Conservation (phyloP, 257 asterid species). For the Plantago major region DNA sequence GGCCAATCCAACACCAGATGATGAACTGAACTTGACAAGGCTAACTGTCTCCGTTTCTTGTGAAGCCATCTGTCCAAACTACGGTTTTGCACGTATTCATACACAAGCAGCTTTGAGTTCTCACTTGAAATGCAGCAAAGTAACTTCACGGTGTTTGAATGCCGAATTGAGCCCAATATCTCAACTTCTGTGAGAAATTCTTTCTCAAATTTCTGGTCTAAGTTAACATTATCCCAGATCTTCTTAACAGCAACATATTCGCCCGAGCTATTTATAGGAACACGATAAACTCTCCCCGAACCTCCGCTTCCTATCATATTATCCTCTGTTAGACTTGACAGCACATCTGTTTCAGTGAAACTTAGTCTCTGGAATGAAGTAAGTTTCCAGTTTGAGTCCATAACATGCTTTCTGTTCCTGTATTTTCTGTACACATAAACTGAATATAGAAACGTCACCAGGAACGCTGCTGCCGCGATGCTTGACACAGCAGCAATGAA, state of each 20-base stretch:
- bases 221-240: slow-evolving; percentile 40
- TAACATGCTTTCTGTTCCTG: slow-evolving; percentile 30
- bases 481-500: slow-evolving; percentile 60
- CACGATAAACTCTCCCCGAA: slow-evolving; percentile 74
- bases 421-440: slow-evolving; percentile 38
- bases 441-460: slow-evolving; percentile 38
- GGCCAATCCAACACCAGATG: slow-evolving; percentile 47
- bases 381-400: slow-evolving; percentile 57
- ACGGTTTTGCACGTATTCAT: slow-evolving; percentile 71
- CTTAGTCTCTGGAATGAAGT: slow-evolving; percentile 69
- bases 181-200: slow-evolving; percentile 66
- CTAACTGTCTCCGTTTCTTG: slow-evolving; percentile 23
- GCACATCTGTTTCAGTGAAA: slow-evolving; percentile 57
- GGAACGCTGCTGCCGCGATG: slow-evolving; percentile 39
- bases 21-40: slow-evolving; percentile 33
- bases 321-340: slow-evolving; percentile 48
- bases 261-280: slow-evolving; percentile 39
- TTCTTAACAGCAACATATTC: slow-evolving; percentile 71
- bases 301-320: slow-evolving; percentile 78
- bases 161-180: slow-evolving; percentile 65
- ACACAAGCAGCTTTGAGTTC: slow-evolving; percentile 62
- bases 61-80: slow-evolving; percentile 85
- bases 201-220: slow-evolving; percentile 53
- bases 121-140: slow-evolving; percentile 66
- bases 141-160: slow-evolving; percentile 70